These are phyloP conservation scores for Copromyces sp. DNA, from an alignment of 495 filamentous ascomycete genomes.

Conservation along the genomic window DNA sequence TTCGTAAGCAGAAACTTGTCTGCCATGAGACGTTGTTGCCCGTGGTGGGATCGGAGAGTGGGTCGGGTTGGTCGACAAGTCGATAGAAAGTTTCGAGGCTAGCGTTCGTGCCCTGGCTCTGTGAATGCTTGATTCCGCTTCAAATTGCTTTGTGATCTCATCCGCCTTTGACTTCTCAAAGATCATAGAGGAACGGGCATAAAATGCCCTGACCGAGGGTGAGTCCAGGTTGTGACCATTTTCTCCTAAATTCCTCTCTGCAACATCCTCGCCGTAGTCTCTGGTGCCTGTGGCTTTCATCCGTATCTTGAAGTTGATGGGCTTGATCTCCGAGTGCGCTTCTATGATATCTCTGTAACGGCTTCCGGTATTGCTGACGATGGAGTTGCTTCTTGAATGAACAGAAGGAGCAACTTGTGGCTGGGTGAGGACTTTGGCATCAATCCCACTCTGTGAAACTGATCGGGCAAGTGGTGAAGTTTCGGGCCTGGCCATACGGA, in stretches of 20 bases:
- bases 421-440: constrained; percentile 11
- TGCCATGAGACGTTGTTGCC: neutral
- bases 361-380: constrained; percentile 12
- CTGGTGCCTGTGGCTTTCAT: constrained; percentile 35
- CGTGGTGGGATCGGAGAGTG: neutral
- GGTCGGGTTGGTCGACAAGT: neutral
- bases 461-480: constrained; percentile 6
- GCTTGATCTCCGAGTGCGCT: constrained; percentile 38
- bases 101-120: neutral
- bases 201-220: constrained; percentile 21
- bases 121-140: neutral
- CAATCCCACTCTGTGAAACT: constrained; percentile 4
- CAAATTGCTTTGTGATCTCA: neutral
- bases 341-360: constrained; percentile 41
- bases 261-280: constrained; percentile 47
- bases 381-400: constrained; percentile 13
- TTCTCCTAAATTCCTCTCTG: constrained; percentile 39
- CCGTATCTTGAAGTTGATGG: constrained; percentile 33
- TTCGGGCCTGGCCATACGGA: constrained; percentile 9
- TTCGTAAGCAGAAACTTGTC: neutral
- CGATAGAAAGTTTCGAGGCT: neutral
- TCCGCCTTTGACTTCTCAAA: constrained; percentile 2
- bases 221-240: constrained; percentile 24
- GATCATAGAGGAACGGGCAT: constrained; percentile 8
- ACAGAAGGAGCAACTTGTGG: neutral